These are phyloP conservation scores for Lentinula edodes DNA, from an alignment of 768 basidiomycete species.

Conservation along the genomic window DNA sequence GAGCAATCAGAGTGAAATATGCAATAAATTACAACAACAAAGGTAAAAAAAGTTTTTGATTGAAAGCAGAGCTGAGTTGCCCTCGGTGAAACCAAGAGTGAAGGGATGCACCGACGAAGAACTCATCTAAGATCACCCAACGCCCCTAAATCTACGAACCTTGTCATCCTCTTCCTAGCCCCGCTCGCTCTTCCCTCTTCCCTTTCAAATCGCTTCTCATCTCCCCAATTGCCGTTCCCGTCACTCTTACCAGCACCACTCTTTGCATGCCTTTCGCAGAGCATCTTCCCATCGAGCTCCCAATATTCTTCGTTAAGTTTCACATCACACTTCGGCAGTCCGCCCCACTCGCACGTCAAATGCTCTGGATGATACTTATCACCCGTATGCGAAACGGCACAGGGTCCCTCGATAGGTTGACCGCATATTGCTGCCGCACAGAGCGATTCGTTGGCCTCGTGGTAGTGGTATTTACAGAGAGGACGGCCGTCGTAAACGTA, in stretches of 20 bases:
- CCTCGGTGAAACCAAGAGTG: background rate
- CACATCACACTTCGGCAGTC: constrained; percentile 43
- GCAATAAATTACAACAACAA: constrained; percentile 6
- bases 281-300: constrained; percentile 81
- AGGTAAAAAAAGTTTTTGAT: background rate
- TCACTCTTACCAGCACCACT: background rate
- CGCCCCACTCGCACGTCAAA: constrained; percentile 71
- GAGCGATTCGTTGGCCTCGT: constrained; percentile 85
- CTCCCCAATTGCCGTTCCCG: constrained; percentile 17
- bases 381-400: constrained; percentile 79
- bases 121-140: background rate
- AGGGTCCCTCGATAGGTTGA: constrained; percentile 90
- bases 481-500: constrained; percentile 91
- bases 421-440: constrained; percentile 77
- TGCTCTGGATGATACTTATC: constrained; percentile 87
- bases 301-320: constrained; percentile 71
- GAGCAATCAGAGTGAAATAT: background rate
- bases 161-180: constrained; percentile 10
- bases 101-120: background rate
- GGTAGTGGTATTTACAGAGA: constrained; percentile 89
- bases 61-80: background rate
- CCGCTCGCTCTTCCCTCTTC: background rate
- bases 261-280: constrained; percentile 77
- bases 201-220: background rate
- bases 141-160: constrained; percentile 7